A percentile compares a stretch with the other conserved stretches of the same genome.
phyloP scores from a whole-genome alignment of 2,329 filamentous ascomycete genomes.

The Hypoxylon sp. region DNA sequence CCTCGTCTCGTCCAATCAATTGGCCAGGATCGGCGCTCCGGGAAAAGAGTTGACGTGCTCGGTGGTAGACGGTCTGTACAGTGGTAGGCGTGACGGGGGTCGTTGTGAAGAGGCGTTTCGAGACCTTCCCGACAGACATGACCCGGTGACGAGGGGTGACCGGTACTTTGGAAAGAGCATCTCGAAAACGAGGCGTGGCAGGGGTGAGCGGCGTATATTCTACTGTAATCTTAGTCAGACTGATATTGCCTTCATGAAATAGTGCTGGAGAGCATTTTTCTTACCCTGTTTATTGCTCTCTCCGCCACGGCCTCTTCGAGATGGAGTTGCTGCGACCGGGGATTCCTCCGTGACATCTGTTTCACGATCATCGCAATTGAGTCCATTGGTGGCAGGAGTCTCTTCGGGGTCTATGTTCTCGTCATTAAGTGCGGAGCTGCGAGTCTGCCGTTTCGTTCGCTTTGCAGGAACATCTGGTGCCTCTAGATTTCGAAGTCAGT shows the following conservation, averaged over 20 bases:
- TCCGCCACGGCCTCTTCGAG: constrained; percentile 31
- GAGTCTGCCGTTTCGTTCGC: constrained; percentile 60
- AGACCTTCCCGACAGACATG: constrained; percentile 78
- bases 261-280: constrained; percentile 1
- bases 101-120: constrained; percentile 83
- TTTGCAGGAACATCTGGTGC: constrained; percentile 58
- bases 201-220: constrained; percentile 72
- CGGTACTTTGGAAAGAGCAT: constrained; percentile 79
- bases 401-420: constrained; percentile 75
- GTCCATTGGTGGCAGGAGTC: constrained; percentile 54
- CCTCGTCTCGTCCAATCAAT: constrained; percentile 81
- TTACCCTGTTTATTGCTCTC: constrained; percentile 43
- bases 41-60: constrained; percentile 88
- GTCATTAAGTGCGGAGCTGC: constrained; percentile 66
- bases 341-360: constrained; percentile 56
- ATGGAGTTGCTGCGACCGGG: constrained; percentile 41
- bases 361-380: constrained; percentile 60
- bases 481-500: constrained; percentile 46
- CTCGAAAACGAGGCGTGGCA: constrained; percentile 80
- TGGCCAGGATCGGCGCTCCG: constrained; percentile 80
- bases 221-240: constrained; percentile 40
- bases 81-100: constrained; percentile 78
- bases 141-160: constrained; percentile 88
- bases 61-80: constrained; percentile 83
- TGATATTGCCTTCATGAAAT: constrained; percentile 3